Conservation (phyloP, 1,284 basidiomycete species). For the Fomitopsis betulina region DNA sequence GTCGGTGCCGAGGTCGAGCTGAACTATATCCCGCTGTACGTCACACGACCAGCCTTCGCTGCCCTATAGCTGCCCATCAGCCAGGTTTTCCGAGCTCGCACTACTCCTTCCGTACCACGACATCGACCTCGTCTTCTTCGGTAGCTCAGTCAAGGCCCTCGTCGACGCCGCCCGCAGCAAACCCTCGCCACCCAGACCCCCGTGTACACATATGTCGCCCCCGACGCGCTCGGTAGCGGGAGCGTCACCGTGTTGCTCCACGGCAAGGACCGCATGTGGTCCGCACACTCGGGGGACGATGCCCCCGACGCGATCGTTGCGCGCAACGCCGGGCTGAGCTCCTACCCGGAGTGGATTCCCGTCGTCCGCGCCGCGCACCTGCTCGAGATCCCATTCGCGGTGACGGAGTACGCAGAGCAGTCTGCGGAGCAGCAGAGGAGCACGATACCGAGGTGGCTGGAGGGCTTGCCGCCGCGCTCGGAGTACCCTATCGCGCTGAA, state of each 20-base stretch:
- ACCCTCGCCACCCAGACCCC: background rate
- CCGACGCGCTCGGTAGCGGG: background rate
- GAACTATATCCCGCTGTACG: background rate
- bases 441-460: background rate
- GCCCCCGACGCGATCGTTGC: background rate
- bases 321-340: background rate
- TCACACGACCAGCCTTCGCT: background rate
- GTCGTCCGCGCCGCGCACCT: background rate
- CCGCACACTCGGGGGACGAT: background rate
- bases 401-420: conserved; percentile 1
- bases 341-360: background rate
- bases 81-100: background rate
- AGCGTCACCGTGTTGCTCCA: background rate
- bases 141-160: background rate
- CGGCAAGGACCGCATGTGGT: background rate
- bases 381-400: background rate
- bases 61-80: too few species aligned
- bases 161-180: background rate
- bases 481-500: background rate
- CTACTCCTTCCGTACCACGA: background rate
- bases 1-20: background rate
- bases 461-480: background rate
- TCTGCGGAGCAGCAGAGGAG: background rate
- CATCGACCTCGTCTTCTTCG: background rate
- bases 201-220: background rate